phyloP scores from a whole-genome alignment of 257 asterid species.

The Eucommia ulmoides region DNA sequence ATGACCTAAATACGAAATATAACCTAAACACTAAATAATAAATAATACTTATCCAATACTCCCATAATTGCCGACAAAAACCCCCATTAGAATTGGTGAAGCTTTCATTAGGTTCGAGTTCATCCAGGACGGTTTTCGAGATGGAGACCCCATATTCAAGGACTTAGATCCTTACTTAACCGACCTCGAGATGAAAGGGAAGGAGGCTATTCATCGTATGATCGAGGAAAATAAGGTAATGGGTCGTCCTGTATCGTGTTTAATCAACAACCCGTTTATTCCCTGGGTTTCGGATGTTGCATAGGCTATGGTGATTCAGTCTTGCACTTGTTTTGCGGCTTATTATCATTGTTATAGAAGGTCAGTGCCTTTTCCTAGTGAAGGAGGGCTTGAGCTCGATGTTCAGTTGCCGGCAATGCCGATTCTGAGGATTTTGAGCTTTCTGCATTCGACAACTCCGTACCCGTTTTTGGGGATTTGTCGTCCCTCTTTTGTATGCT shows the following conservation, averaged over 20 bases:
- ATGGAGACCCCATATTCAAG: too few species aligned
- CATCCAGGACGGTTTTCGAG: neutral
- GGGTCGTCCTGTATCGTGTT: neutral
- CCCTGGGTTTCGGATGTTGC: neutral
- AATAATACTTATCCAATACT: too few species aligned
- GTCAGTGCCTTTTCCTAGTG: neutral
- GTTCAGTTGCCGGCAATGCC: conserved; percentile 3
- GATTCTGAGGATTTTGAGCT: neutral
- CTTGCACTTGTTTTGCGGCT: neutral
- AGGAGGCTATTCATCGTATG: neutral
- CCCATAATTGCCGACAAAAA: neutral
- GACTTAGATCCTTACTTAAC: neutral
- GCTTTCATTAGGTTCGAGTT: neutral
- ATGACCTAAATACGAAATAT: too few species aligned
- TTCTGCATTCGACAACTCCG: conserved; percentile 4
- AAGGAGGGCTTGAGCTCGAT: neutral
- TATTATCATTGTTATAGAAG: neutral
- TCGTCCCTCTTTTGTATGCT: neutral
- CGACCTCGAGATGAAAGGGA: neutral
- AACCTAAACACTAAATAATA: too few species aligned
- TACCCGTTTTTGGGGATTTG: neutral
- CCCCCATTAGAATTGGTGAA: neutral
- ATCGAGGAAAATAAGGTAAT: neutral
- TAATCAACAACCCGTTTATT: neutral
- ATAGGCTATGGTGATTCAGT: neutral